Evolutionary conservation across 2,329 filamentous ascomycete species (phyloP).

Genomic region (Curvularia sp.): DNA sequence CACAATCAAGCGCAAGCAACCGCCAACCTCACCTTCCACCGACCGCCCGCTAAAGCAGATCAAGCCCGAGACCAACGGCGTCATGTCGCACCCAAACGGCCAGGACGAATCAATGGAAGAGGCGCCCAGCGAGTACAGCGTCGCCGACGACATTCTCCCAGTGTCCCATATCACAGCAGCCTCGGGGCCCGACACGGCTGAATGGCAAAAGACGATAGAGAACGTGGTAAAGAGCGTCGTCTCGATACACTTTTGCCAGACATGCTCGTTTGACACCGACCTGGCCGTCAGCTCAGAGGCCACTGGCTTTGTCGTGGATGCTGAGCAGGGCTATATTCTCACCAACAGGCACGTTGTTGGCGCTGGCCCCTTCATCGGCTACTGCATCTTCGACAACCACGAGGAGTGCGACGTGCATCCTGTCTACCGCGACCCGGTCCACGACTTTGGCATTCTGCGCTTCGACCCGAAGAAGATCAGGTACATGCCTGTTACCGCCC

Average conservation of each 20-base stretch:
- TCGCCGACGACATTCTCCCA: conserved; percentile 51
- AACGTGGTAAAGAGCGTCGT: conserved; percentile 94
- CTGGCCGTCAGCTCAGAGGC: conserved; percentile 91
- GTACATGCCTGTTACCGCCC: conserved; percentile 88
- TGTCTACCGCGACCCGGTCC: conserved; percentile 96
- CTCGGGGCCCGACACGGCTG: conserved; percentile 70
- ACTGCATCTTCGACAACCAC: conserved; percentile 98
- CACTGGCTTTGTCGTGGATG: conserved; percentile 96
- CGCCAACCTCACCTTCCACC: conserved; percentile 53
- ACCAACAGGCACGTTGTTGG: conserved; percentile 83
- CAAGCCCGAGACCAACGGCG: conserved; percentile 56
- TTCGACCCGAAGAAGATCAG: conserved; percentile 97
- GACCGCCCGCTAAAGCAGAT: conserved; percentile 65
- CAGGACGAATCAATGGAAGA: conserved; percentile 47
- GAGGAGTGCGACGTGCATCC: conserved; percentile 95
- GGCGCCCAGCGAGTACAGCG: conserved; percentile 45
- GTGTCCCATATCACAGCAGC: conserved; percentile 46
- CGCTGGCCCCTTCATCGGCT: conserved; percentile 95
- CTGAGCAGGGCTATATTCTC: conserved; percentile 76
- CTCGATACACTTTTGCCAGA: conserved; percentile 98
- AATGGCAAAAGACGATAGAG: conserved; percentile 97
- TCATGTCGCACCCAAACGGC: conserved; percentile 26
- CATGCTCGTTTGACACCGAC: conserved; percentile 98
- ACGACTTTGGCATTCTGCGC: conserved; percentile 96
- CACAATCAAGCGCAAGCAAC: conserved; percentile 64